Base-by-base conservation (phyloP, 306 rosid genomes). In the Vachellia pachyceras region DNA sequence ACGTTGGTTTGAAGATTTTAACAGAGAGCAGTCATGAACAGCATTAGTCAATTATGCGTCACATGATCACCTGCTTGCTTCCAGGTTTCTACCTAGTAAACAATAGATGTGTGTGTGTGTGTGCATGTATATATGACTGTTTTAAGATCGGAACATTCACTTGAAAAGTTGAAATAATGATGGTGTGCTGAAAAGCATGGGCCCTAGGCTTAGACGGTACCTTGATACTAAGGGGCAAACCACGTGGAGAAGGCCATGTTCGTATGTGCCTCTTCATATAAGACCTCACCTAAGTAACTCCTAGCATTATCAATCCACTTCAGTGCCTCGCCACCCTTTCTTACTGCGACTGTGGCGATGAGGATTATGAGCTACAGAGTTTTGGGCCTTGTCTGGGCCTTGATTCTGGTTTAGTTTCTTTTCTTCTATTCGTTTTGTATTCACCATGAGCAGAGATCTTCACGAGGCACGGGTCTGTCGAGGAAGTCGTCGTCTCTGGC, bases 231-330 rank as follows among this genome's bases (percentile, higher is more conserved):
- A 55, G 63, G 71, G 84, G 83, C 50, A 65, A 83, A 76, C 83
- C 97, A 88, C 94, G 94, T 87, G 97, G 77, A 68, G 47, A 75
- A 79, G 86, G 83, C 85, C 85, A 77, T 77, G 89, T 49, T 79
- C 76, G 58, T 37, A 29, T 2, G 36, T 74, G 23, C 68, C 5
- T 72, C 76, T 52, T 66, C 83, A 85, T 83, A 85, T 85, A 84
- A 41, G 79, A 83, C 82, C 80, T 46, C 80, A 83, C 83, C 83
- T 6, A n/a, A 14, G 3, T 84, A 79, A n/a, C n/a, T n/a, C n/a
- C 61, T 73, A 76, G 41, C 70, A 74, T 20, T 17, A 77, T 63
- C 69, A 66, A 7, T 66, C 37, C 10, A 18, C 3, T 80, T 39
- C 3, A 82, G 15, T 49, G 75, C 64, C 64, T 8, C 22, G 66